Base-by-base conservation (phyloP, 2,329 filamentous ascomycete species). In the Furcasterigmium furcatum region DNA sequence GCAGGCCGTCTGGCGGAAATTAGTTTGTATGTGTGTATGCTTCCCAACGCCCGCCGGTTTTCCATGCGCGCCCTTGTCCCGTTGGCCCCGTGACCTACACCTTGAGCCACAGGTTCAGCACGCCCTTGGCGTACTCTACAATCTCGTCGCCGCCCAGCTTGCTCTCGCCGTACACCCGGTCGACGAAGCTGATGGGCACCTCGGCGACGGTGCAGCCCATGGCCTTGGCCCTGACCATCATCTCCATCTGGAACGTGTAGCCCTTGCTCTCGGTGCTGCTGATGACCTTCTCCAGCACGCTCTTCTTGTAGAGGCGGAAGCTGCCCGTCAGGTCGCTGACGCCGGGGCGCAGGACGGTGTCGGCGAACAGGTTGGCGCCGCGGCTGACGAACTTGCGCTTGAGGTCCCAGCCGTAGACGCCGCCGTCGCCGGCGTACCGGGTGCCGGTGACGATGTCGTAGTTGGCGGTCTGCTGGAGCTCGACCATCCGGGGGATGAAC, bases 211-310 rank as follows among this genome's bases (percentile, higher is more conserved):
- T 88, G 73, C 82, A 95, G 1, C 94, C 92, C 88, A 96, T 91
- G 14, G 87, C 88, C 81, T 96, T 96, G 27, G 94, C 94, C 51
- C 91, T 80, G 9, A 97, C 92, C 85, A 96, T 97, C 84, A 99
- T 87, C 78, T 96, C 92, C 94, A 99, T 99, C 82, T 99, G 94
- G 77, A 99, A 99, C 34, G 88, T 92, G 67, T 97, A 99, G 3
- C 94, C 94, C 73, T 97, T 96, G 65, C 89, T 94, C 77, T 96
- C 87, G 9, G 91, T 96, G 68, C 80, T 89, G 61, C 79, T 75
- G 58, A 99, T 96, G 47, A 95, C 90, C 76, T 89, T 91, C 67
- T 95, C 82, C 61, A 99, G 70, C 51, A 96, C 89, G 49, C 76
- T 73, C 72, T 87, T 91, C 84, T 95, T 97, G 70, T 99, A 99